These are phyloP conservation scores for Mollisiaceae sp. DNA, from an alignment of 2,329 filamentous ascomycete species.

Conservation along the genomic window DNA sequence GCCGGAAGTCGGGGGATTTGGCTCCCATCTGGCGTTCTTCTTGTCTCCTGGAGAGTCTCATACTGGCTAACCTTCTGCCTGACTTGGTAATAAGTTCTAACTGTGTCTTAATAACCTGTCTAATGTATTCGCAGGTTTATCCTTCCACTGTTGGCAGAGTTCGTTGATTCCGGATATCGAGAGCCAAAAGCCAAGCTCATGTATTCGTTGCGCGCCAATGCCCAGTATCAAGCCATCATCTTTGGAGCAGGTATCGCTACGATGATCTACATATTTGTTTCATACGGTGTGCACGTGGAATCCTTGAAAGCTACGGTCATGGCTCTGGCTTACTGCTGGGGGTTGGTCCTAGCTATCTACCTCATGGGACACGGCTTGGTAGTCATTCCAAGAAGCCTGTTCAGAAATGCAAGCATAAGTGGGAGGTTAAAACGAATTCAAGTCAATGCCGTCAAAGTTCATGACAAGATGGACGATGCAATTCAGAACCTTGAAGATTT, in stretches of 20 bases:
- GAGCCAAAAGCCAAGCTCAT: conserved; percentile 80
- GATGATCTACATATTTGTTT: conserved; percentile 81
- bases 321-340: conserved; percentile 95
- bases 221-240: conserved; percentile 83
- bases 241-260: conserved; percentile 73
- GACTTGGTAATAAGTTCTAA: conserved; percentile 71
- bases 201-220: conserved; percentile 87
- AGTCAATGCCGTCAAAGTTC: conserved; percentile 75
- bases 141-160: conserved; percentile 90
- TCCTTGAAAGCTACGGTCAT: conserved; percentile 86
- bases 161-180: conserved; percentile 90
- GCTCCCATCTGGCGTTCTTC: conserved; percentile 77
- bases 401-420: conserved; percentile 79
- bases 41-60: conserved; percentile 91
- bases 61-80: conserved; percentile 97
- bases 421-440: conserved; percentile 77
- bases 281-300: conserved; percentile 72
- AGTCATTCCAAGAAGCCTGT: conserved; percentile 81
- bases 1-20: conserved; percentile 80
- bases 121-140: conserved; percentile 67
- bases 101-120: conserved; percentile 5
- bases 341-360: conserved; percentile 88
- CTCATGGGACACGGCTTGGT: conserved; percentile 98
- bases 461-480: conserved; percentile 88
- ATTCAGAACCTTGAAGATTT: conserved; percentile 79